phyloP scores from a whole-genome alignment of 2,329 filamentous ascomycete genomes.

The Trichophyton schoenleinii region DNA sequence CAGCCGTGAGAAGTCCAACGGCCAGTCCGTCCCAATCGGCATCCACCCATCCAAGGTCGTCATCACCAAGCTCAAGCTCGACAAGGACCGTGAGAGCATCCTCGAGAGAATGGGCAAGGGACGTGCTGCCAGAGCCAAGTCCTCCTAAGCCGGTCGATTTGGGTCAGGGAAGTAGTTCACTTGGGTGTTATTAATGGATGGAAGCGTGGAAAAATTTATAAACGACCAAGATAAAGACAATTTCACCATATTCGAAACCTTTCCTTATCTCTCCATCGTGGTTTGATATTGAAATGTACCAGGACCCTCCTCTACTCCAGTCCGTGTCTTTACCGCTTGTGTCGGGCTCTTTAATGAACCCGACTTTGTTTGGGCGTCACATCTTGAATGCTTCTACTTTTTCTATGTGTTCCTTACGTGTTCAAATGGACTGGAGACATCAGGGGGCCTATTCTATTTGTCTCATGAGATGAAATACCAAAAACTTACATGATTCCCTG shows the following conservation, averaged over 20 bases:
- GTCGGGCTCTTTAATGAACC: background rate
- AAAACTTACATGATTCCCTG: background rate
- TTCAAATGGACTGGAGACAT: background rate
- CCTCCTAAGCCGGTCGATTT: background rate
- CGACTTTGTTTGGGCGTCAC: background rate
- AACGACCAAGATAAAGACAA: background rate
- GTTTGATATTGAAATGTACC: background rate
- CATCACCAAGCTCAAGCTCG: constrained; percentile 96
- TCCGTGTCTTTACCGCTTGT: background rate
- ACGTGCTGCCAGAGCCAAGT: constrained; percentile 26
- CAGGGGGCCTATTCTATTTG: background rate
- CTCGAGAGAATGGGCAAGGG: constrained; percentile 37
- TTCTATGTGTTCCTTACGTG: background rate
- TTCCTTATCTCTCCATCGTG: background rate
- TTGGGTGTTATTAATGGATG: constrained; percentile 3
- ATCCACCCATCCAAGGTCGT: constrained; percentile 94
- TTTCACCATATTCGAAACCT: background rate
- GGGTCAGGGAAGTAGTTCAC: background rate
- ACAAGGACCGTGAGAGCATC: constrained; percentile 41
- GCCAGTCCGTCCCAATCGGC: constrained; percentile 87
- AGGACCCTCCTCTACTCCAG: background rate
- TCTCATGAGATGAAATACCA: constrained; percentile 6
- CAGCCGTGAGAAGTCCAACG: constrained; percentile 91
- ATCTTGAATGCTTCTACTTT: constrained; percentile 1
- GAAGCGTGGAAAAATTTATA: background rate